Evolutionary conservation across 179 eudicot species (phyloP), one percentile per base, ranked within the genome.

Genomic region (Silene vulgaris): DNA sequence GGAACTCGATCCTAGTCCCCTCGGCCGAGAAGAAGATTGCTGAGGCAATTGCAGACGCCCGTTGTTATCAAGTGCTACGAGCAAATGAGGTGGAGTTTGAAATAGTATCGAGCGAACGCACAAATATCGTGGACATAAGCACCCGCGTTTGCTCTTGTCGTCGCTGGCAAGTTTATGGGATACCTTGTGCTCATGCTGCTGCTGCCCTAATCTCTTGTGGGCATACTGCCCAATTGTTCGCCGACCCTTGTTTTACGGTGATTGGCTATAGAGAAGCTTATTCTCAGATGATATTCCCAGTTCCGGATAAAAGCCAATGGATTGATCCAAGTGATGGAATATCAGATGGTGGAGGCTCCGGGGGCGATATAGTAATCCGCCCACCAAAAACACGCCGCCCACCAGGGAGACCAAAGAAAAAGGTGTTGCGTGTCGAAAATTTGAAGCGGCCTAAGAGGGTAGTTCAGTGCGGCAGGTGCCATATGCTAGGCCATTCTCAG

Each of bases 371-470:
- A 43, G 65, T 69, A 5, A 95, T 95, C 2, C 86, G 91, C 54
- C 97, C 97, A 9, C 97, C 99, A 0, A 95, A 87, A 76, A 95
- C 90, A 20, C 91, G 97, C 0, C 84, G 97, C 48, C 97, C 97
- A 16, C 99, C 99, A n/a, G 97, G 99, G 48, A 81, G 99, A 76
- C 99, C 99, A 26, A 95, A 92, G 82, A 95, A 90, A 91, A 95
- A 92, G 84, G 95, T 92, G 77, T 88, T 91, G 43, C 85, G 97
- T 0, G 90, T 95, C 4, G 99, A 95, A 81, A 92, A 88, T 78
- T 81, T 95, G 72, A 95, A 88, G 77, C 86, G 97, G 32, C 99
- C 99, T 2, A 95, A 95, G 69, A 82, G 91, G 80, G 81, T 95
- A 16, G 97, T 95, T 78, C 97, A 95, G 82, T 95, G 99, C 72